Base-by-base conservation (phyloP, 345 rosid species). In the Cardamine resedifolia region DNA sequence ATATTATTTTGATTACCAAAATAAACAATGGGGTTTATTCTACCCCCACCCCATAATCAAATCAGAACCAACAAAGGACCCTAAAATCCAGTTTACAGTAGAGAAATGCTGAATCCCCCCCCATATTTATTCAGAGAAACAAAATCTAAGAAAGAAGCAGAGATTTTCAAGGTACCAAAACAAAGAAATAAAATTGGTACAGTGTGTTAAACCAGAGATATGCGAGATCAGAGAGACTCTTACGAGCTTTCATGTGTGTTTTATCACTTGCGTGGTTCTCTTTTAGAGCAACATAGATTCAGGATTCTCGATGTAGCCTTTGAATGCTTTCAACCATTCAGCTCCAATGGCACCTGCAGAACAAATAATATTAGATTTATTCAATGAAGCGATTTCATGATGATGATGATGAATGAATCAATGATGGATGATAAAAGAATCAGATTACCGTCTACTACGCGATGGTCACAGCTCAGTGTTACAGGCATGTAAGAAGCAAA, bases 391-490 rank as follows among this genome's bases (percentile, higher is more conserved):
- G 8, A 15, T 9, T 23, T 6, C 34, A 53, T 43, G 34, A 26
- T 50, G 24, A 66, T 60, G 34, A 44, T 33, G 15, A 43, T 33
- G 15, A 53, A 4, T 26, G 18, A 73, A 43, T 71, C 8, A 15
- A 72, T 11, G 52, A 48, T 57, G 60, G 52, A 48, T 57, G 60
- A 6, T 44, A 2, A 31, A 27, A 10, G 5, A 57, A 24, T 26
- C 0, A 0, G 38, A 19, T 75, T 77, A 91, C 99, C 98, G 69
- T 95, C 99, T 18, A 92, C 86, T n/a, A 91, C 99, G 34, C 97
- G 99, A 72, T 95, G 99, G 80, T 95, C 99, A 21, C 98, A 95
- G 78, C 98, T 95, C 74, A 92, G 82, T 18, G 99, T 92, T 58
- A 86, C 91, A 0, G 97, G 79, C 98, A 95, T 86, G 81, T 81